Percentiles rank a stretch among this genome's conserved stretches.
Evolutionary conservation across 306 rosid genomes (phyloP).

Genomic region (Leucaena leucocephala): DNA sequence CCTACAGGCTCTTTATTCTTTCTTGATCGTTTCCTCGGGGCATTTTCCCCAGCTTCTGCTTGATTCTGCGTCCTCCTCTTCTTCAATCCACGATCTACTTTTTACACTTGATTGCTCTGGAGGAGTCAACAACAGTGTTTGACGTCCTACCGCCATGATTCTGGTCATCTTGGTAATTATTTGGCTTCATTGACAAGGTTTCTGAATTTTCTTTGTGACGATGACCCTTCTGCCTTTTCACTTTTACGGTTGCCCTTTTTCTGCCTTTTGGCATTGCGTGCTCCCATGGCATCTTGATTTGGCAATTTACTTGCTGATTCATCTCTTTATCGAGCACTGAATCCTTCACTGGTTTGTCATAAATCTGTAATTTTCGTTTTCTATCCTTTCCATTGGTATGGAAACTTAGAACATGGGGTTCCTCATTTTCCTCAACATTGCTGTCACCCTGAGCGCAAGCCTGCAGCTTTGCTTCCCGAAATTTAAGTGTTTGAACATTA

Average conservation of each 20-base stretch:
- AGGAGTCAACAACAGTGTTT: constrained; percentile 26
- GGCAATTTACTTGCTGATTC: constrained; percentile 36
- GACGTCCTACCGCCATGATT: constrained; percentile 37
- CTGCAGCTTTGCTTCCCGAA: constrained; percentile 61
- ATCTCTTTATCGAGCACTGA: constrained; percentile 32
- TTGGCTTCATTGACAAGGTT: constrained; percentile 38
- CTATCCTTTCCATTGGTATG: constrained; percentile 38
- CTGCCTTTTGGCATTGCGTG: constrained; percentile 51
- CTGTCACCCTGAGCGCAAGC: constrained; percentile 39
- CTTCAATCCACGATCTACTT: constrained; percentile 35
- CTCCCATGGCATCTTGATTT: constrained; percentile 44
- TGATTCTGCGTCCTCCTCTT: constrained; percentile 64
- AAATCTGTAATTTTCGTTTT: constrained; percentile 57
- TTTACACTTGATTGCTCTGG: constrained; percentile 32
- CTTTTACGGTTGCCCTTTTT: constrained; percentile 49
- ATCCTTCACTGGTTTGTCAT: constrained; percentile 41
- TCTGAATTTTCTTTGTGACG: constrained; percentile 32
- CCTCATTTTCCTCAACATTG: constrained; percentile 27
- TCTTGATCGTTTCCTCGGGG: constrained; percentile 51
- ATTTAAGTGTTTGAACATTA: constrained; percentile 75
- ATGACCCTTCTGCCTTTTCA: constrained; percentile 23
- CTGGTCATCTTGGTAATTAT: constrained; percentile 38
- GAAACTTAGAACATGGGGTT: constrained; percentile 28
- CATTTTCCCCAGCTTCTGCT: constrained; percentile 41
- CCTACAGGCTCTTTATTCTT: constrained; percentile 73